Percentiles rank a stretch among this genome's conserved stretches.
Conservation (phyloP, 2,329 filamentous ascomycete species). For the Dothistroma septosporum region DNA sequence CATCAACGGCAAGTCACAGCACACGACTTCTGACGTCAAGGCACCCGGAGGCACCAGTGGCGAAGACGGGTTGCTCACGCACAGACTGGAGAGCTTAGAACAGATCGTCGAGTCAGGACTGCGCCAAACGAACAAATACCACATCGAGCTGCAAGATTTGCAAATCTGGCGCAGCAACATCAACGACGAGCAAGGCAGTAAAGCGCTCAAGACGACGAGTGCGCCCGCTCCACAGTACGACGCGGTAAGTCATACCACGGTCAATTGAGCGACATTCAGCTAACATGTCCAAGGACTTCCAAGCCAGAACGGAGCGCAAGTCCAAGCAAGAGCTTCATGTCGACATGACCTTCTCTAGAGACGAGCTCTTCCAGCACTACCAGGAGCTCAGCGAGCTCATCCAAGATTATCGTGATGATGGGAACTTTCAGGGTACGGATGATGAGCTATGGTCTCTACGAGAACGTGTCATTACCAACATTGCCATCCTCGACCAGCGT, state of each 20-base stretch:
- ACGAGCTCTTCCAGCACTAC: slow-evolving; percentile 5
- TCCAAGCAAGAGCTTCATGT: background rate
- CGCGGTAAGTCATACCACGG: background rate
- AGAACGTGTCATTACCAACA: slow-evolving; percentile 8
- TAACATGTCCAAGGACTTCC: background rate
- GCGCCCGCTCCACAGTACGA: background rate
- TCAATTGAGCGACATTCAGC: background rate
- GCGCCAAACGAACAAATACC: background rate
- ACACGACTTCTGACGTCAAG: background rate
- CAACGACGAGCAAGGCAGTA: background rate
- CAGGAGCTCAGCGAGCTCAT: background rate
- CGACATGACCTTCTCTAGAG: background rate
- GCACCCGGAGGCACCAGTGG: background rate
- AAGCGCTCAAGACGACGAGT: background rate
- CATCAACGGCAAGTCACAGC: background rate
- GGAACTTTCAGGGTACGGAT: slow-evolving; percentile 11
- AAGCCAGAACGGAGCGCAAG: background rate
- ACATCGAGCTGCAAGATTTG: background rate
- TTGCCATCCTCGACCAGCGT: slow-evolving; percentile 11
- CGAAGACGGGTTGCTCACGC: background rate
- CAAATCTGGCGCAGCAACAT: background rate
- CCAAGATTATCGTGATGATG: background rate
- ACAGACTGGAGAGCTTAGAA: background rate
- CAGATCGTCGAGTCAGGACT: background rate
- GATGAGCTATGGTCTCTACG: slow-evolving; percentile 17